Base-by-base conservation (phyloP, 2,329 filamentous ascomycete species). In the Fusarium veterinarium region DNA sequence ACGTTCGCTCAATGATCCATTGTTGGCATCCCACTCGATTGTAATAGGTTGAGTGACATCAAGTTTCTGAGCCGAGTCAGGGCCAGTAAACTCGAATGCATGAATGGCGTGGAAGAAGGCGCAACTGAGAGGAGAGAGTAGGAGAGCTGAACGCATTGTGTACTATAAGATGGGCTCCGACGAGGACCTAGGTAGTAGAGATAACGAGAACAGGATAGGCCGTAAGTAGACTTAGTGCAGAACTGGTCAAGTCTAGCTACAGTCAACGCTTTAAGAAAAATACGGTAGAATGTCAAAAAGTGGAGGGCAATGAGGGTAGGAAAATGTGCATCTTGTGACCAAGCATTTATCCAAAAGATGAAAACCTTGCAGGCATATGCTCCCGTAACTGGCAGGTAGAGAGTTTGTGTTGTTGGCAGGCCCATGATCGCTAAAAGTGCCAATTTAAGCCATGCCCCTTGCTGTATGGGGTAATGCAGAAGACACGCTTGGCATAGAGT, bases 71-170 rank as follows among this genome's bases (percentile, higher is more conserved):
- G 25, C 1, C 1, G 55, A 11, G 23, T 60, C 35, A 11, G 60
- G 60, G 13, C 60, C 35, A 17, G 60, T 63, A 17, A 63, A 63
- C 16, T 60, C 55, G 1, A 63, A 63, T 5, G 41, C 60, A 5
- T 60, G 23, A 1, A 28, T 20, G 0, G 7, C 5, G 20, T 40
- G 28, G 2, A 48, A 60, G 8, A 48, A 19, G 3, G 41, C 9
- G 11, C 1, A 60, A 28, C 41, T 6, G 3, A 60, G 3, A 14
- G 12, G 11, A 1, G 28, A 20, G 6, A 63, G 35, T 4, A 48
- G 7, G 4, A 23, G 3, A 9, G n/a, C 7, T 16, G 13, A 17
- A 7, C 25, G 28, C 55, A 60, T 60, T 5, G 3, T 46, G 11
- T 14, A 5, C 41, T 9, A 2, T 23, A 19, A 30, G n/a, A 23